A percentile compares a stretch with the other conserved stretches of the same genome.
These are phyloP conservation scores for Ochetophila trinervis DNA, from an alignment of 306 rosid genomes.

Conservation along the genomic window DNA sequence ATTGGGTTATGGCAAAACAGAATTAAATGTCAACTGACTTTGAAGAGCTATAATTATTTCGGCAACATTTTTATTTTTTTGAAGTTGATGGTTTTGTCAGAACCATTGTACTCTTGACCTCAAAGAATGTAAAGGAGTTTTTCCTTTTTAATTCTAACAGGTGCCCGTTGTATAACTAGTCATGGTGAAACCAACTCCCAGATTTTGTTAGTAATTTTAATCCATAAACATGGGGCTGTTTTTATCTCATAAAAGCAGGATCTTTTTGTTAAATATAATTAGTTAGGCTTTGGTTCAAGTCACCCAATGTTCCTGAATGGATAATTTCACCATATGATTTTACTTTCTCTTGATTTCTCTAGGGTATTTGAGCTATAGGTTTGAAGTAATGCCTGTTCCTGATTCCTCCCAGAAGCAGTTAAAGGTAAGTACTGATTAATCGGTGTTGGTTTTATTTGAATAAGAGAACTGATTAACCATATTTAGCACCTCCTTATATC, in stretches of 20 bases:
- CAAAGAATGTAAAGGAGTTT: neutral
- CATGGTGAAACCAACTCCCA: neutral
- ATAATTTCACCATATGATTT: slow-evolving; percentile 3
- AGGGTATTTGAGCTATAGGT: slow-evolving; percentile 66
- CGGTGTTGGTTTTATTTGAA: neutral
- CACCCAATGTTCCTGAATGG: slow-evolving; percentile 15
- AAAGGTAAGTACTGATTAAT: slow-evolving; percentile 38
- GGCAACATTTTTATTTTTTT: too few species aligned
- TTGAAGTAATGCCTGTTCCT: slow-evolving; percentile 48
- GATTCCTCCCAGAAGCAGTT: slow-evolving; percentile 46
- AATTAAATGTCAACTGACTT: neutral
- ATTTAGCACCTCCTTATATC: slow-evolving; percentile 10
- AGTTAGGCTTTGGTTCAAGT: slow-evolving; percentile 22
- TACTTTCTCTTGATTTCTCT: slow-evolving; percentile 19
- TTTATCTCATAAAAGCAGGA: neutral
- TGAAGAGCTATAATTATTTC: neutral
- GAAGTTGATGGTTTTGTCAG: neutral
- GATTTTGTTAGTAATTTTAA: neutral
- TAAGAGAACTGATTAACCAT: slow-evolving; percentile 1
- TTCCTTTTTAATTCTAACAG: too few species aligned
- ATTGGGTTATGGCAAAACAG: neutral
- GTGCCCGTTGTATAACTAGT: too few species aligned
- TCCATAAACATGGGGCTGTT: neutral
- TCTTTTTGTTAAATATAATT: neutral
- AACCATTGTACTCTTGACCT: neutral